Evolutionary conservation across 2,329 filamentous ascomycete genomes (phyloP), one percentile per base, ranked within the genome.

Genomic region (Aspergillus luchuensis): DNA sequence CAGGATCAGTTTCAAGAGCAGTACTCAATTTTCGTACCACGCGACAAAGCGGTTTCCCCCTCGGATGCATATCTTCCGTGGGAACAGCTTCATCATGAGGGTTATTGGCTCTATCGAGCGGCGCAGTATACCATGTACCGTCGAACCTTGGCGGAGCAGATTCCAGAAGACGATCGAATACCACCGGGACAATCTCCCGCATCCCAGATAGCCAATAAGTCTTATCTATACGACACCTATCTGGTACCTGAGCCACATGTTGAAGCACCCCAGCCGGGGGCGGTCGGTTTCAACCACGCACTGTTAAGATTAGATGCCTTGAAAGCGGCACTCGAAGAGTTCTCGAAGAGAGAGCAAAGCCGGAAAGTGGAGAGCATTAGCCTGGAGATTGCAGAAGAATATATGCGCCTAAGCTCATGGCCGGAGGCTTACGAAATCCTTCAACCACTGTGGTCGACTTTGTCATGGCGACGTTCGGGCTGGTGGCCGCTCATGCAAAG

Each of bases 61-160:
- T 76, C 76, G 19, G 84, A 87, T 52, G 76, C 78, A 43, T 63
- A 84, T n/a, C 76, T 76, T 7, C 85, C 86, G 0, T 88, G 85
- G 82, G 81, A 87, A 62, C 72, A 82, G 13, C 75, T 88, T 13
- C 86, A 88, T 62, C 86, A 88, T 69, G 76, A 86, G 60, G 86
- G 86, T 1, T 89, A 88, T 71, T 89, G 85, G 85, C 73, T 84
- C 49, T 78, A 82, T 60, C 74, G 84, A 17, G 79, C 85, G 6
- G 81, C 81, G 11, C 82, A 81, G 53, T 81, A 85, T 67, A 78
- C 83, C 8, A 77, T 79, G 65, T 69, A 72, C 50, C 80, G 86
- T 21, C 82, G 82, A 62, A 66, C 74, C 13, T 76, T 83, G 49
- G 85, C 85, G 5, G 70, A 81, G 52, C 78, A 84, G 23, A 85